Percentiles rank a stretch among this genome's conserved stretches.
These are phyloP conservation scores for Colletotrichum australisinense DNA, from an alignment of 2,329 filamentous ascomycete species.

Conservation along the genomic window DNA sequence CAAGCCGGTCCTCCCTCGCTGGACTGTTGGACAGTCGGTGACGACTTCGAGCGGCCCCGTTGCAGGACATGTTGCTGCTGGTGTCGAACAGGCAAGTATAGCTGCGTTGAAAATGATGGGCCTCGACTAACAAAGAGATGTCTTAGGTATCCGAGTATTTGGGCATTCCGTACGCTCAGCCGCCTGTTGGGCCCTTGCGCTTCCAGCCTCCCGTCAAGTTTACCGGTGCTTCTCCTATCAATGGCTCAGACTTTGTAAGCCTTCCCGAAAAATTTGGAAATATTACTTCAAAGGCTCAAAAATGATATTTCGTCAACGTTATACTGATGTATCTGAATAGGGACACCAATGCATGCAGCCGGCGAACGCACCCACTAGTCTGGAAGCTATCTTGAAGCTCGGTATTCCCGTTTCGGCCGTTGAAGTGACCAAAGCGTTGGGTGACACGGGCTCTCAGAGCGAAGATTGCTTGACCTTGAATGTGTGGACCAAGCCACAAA, in stretches of 20 bases:
- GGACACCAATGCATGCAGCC: slow-evolving; percentile 32
- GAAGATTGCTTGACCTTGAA: slow-evolving; percentile 54
- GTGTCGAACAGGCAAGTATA: slow-evolving; percentile 18
- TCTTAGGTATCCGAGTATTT: slow-evolving; percentile 42
- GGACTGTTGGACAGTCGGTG: slow-evolving; percentile 22
- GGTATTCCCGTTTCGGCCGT: slow-evolving; percentile 30
- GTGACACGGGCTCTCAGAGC: slow-evolving; percentile 35
- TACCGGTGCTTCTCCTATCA: slow-evolving; percentile 2
- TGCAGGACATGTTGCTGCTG: slow-evolving; percentile 22
- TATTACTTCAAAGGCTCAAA: background rate
- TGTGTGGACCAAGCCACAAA: slow-evolving; percentile 50
- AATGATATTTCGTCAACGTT: background rate
- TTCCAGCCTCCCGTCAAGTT: slow-evolving; percentile 47
- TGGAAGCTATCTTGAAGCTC: slow-evolving; percentile 14
- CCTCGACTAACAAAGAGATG: background rate
- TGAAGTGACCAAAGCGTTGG: slow-evolving; percentile 10
- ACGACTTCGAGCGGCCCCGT: slow-evolving; percentile 29
- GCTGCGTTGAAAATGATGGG: too few species aligned
- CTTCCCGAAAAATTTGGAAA: background rate
- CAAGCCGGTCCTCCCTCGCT: slow-evolving; percentile 1
- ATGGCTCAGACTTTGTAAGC: slow-evolving; percentile 29
- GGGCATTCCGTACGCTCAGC: slow-evolving; percentile 67
- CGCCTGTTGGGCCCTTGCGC: slow-evolving; percentile 61
- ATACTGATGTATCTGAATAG: slow-evolving; percentile 2
- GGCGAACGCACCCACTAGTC: background rate